A percentile compares a stretch with the other conserved stretches of the same genome.
Evolutionary conservation across 768 basidiomycete species (phyloP).

Genomic region (Pleurotus eryngii): DNA sequence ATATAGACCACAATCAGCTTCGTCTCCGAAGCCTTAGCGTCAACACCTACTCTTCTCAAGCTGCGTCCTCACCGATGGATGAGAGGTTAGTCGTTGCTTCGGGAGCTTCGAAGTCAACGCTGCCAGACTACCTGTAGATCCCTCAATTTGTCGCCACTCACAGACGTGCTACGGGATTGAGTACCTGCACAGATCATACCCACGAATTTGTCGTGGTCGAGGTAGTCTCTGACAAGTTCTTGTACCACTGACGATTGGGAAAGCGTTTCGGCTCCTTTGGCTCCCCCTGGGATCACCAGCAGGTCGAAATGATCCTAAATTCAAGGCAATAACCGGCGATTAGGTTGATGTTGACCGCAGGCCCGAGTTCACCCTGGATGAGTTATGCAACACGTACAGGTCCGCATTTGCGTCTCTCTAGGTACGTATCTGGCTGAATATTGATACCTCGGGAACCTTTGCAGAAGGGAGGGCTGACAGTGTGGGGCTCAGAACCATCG

Average conservation of each 20-base stretch:
- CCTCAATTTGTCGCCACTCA: background rate
- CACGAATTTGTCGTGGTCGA: conserved; percentile 53
- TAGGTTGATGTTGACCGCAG: background rate
- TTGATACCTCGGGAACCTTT: conserved; percentile 72
- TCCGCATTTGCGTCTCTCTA: conserved; percentile 40
- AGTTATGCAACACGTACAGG: conserved; percentile 36
- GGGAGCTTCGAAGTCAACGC: conserved; percentile 62
- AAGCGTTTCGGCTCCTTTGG: conserved; percentile 74
- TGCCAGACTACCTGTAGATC: conserved; percentile 56
- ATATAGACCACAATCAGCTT: too few species aligned
- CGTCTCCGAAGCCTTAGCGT: background rate
- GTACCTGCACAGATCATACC: conserved; percentile 86
- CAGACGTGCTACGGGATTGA: background rate
- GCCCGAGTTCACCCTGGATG: too few species aligned
- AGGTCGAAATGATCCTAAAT: conserved; percentile 62
- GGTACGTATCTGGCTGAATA: conserved; percentile 63
- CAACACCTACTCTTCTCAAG: conserved; percentile 48
- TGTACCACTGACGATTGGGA: conserved; percentile 59
- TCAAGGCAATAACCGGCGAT: background rate
- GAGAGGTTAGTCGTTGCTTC: conserved; percentile 70
- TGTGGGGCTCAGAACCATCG: conserved; percentile 11
- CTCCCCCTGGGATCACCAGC: conserved; percentile 74
- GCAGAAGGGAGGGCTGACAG: conserved; percentile 42
- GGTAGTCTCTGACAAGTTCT: conserved; percentile 54
- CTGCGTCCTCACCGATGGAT: conserved; percentile 62